A percentile compares a stretch with the other conserved stretches of the same genome.
These are phyloP conservation scores for Suillus clintonianus DNA, from an alignment of 768 basidiomycete species.

Conservation along the genomic window DNA sequence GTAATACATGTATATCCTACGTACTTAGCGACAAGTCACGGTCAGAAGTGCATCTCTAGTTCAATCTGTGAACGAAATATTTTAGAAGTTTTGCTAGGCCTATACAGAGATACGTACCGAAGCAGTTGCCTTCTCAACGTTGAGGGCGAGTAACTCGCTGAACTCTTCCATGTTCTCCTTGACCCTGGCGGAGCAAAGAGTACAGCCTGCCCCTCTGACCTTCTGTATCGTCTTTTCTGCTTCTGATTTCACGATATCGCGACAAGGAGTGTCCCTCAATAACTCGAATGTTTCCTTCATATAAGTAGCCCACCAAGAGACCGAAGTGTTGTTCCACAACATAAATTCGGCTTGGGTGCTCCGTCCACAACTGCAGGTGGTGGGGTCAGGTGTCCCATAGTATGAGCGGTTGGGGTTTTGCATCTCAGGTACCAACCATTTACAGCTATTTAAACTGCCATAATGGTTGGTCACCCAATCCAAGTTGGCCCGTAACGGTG, in stretches of 20 bases:
- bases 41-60: not conserved
- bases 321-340: not conserved
- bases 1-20: not conserved
- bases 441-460: too few relatives aligned
- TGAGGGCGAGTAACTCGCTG: not conserved
- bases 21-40: not conserved
- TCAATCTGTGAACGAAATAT: not conserved
- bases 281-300: conserved; percentile 1
- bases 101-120: conserved; percentile 7
- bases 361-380: not conserved
- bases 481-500: not conserved
- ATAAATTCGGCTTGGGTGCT: not conserved
- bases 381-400: too few relatives aligned
- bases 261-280: conserved; percentile 6
- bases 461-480: conserved; percentile 3
- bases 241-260: not conserved
- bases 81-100: not conserved
- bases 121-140: conserved; percentile 15
- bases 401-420: too few relatives aligned
- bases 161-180: conserved; percentile 17
- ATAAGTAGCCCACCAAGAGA: conserved; percentile 11
- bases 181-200: conserved; percentile 5
- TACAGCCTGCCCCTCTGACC: conserved; percentile 3
- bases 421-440: not conserved
- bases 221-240: not conserved